Evolutionary conservation across 768 basidiomycete species (phyloP).

Genomic region (Suillus subluteus): DNA sequence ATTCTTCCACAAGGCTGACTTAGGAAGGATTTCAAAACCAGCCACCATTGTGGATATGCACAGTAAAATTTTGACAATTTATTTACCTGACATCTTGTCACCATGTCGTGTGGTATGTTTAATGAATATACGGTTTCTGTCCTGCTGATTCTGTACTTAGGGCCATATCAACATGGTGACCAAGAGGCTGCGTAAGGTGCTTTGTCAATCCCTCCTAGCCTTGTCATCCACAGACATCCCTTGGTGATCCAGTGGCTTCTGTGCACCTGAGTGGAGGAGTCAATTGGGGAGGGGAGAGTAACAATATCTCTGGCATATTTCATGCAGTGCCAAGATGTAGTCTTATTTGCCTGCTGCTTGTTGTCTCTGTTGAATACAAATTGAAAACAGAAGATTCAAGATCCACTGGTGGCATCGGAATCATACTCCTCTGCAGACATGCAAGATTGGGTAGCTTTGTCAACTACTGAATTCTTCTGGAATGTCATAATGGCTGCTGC

Average conservation of each 20-base stretch:
- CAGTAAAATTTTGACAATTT: background rate
- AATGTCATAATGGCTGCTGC: background rate
- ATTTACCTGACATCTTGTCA: background rate
- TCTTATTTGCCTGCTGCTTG: background rate
- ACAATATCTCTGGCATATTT: background rate
- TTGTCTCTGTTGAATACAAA: background rate
- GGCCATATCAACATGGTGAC: background rate
- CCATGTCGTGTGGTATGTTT: background rate
- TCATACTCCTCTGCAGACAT: background rate
- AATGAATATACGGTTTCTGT: background rate
- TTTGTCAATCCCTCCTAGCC: background rate
- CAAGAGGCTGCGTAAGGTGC: background rate
- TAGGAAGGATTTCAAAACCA: background rate
- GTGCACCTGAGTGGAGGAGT: background rate
- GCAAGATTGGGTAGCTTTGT: background rate
- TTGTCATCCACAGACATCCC: background rate
- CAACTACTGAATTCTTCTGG: background rate
- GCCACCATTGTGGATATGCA: background rate
- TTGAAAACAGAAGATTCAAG: background rate
- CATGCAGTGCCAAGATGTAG: background rate
- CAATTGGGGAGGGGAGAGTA: background rate
- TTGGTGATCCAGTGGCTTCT: background rate
- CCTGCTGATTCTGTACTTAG: background rate
- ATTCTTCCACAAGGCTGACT: background rate
- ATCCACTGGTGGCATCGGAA: background rate